phyloP scores from a whole-genome alignment of 2,329 filamentous ascomycete species.

The Apiospora aurea region DNA sequence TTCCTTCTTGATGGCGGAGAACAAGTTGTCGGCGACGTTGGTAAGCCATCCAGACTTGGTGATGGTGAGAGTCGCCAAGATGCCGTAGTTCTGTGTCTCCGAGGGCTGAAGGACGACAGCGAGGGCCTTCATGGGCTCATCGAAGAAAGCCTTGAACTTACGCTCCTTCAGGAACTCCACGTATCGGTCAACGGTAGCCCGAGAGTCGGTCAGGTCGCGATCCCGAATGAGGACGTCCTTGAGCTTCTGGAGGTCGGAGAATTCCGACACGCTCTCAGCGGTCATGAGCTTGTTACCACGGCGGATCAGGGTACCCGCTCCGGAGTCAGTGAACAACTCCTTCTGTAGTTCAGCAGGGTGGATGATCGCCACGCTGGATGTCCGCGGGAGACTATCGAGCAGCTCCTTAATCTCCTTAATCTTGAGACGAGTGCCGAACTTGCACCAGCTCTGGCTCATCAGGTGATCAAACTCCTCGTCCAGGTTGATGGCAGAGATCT shows the following conservation, averaged over 20 bases:
- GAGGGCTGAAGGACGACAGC: conserved; percentile 83
- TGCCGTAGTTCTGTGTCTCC: conserved; percentile 73
- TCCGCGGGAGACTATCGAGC: conserved; percentile 84
- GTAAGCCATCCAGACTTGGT: conserved; percentile 95
- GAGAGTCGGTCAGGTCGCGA: conserved; percentile 80
- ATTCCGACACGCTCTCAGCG: conserved; percentile 73
- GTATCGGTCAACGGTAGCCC: conserved; percentile 86
- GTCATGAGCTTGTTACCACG: conserved; percentile 88
- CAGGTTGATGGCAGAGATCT: conserved; percentile 96
- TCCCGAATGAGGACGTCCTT: conserved; percentile 85
- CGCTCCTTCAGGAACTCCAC: conserved; percentile 78
- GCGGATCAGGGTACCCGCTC: conserved; percentile 90
- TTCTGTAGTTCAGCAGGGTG: conserved; percentile 95
- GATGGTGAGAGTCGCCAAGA: conserved; percentile 88
- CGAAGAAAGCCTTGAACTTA: conserved; percentile 91
- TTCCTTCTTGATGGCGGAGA: conserved; percentile 92
- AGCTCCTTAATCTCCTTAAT: conserved; percentile 98
- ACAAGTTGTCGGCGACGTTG: conserved; percentile 95
- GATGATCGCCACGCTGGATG: conserved; percentile 96
- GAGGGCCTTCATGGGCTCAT: conserved; percentile 91
- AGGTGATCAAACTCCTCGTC: conserved; percentile 95
- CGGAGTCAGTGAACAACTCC: conserved; percentile 95
- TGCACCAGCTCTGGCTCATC: conserved; percentile 94
- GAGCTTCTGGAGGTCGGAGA: conserved; percentile 77
- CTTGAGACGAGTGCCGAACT: conserved; percentile 93